These are phyloP conservation scores for Marasmius oreades DNA, from an alignment of 1,284 basidiomycete species.

Conservation along the genomic window DNA sequence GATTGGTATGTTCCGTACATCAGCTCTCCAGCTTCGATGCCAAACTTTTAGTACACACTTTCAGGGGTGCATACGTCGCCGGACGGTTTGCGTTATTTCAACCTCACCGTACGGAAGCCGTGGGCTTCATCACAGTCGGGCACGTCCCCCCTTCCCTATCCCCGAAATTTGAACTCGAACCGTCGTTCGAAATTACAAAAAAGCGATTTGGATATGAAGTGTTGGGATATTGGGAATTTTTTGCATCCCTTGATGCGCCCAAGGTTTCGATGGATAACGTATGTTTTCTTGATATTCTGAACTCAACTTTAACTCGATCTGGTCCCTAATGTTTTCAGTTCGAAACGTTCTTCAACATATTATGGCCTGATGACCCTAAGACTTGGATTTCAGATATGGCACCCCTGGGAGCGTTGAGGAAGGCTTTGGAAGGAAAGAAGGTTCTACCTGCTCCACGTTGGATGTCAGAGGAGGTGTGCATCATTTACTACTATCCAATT, in stretches of 20 bases:
- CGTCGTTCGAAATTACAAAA: constrained; percentile 20
- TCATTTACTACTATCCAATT: too few species aligned
- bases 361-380: constrained; percentile 9
- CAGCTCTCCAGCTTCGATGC: not conserved
- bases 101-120: constrained; percentile 26
- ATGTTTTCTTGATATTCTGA: constrained; percentile 4
- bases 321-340: not conserved
- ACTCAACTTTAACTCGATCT: too few species aligned
- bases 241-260: constrained; percentile 25
- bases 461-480: constrained; percentile 3
- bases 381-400: not conserved
- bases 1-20: constrained; percentile 34
- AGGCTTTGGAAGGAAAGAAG: not conserved
- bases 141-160: constrained; percentile 19
- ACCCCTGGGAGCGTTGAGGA: not conserved
- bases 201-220: constrained; percentile 27
- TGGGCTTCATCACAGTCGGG: constrained; percentile 22
- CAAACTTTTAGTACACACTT: not conserved
- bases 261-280: constrained; percentile 29
- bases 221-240: constrained; percentile 39
- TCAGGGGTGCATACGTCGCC: constrained; percentile 32
- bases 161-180: constrained; percentile 24
- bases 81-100: constrained; percentile 26
- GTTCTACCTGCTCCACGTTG: not conserved
- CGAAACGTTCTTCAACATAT: not conserved